These are phyloP conservation scores for Parathielavia hyrcaniae DNA, from an alignment of 495 filamentous ascomycete species.

Conservation along the genomic window DNA sequence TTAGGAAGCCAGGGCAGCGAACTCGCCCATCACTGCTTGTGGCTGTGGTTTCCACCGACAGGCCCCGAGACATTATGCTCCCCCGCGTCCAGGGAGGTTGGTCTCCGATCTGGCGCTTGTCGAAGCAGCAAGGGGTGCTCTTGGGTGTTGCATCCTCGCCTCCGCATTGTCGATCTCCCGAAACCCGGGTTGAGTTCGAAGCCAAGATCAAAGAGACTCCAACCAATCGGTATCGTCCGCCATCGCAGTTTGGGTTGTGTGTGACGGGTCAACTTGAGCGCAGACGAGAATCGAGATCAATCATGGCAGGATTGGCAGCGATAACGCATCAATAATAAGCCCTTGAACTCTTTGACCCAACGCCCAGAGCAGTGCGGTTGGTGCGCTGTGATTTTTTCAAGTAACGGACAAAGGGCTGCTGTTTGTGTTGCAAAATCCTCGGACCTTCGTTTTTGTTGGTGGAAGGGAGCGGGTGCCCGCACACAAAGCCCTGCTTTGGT, in stretches of 20 bases:
- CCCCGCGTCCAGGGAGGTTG: neutral
- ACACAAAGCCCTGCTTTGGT: no score
- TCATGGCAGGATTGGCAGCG: no score
- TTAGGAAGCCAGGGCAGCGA: neutral
- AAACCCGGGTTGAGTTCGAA: neutral
- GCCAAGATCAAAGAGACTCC: neutral
- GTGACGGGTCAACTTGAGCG: conserved; percentile 2
- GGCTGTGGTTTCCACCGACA: conserved; percentile 10
- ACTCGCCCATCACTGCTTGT: neutral
- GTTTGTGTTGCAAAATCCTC: neutral
- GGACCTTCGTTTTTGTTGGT: neutral
- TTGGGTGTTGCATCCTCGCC: conserved; percentile 7
- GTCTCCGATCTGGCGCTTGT: neutral
- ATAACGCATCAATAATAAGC: no score
- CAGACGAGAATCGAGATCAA: no score
- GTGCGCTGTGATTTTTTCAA: neutral
- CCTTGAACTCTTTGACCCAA: neutral
- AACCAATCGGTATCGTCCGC: neutral
- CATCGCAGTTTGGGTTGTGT: neutral
- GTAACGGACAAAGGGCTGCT: neutral
- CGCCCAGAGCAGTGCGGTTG: neutral
- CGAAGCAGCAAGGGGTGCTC: neutral
- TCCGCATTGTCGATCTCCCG: conserved; percentile 9
- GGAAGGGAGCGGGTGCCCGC: neutral
- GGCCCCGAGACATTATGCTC: conserved; percentile 14